Percentiles rank a stretch among this genome's conserved stretches.
Evolutionary conservation across 164 flowering plant genomes (phyloP).

Genomic region (Pachysandra terminalis): DNA sequence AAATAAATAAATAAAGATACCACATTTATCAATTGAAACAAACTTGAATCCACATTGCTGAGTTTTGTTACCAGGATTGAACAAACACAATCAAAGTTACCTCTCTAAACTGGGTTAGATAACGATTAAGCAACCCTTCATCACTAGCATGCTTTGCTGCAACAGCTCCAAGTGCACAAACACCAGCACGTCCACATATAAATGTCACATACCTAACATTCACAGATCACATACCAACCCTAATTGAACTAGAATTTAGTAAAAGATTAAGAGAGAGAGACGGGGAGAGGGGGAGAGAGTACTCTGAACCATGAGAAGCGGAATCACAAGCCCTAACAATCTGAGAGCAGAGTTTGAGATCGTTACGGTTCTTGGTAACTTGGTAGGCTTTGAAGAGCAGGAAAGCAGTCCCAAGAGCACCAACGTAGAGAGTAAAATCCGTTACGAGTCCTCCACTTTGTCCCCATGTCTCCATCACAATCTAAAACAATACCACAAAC

Average conservation of each 20-base stretch:
- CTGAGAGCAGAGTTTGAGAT: conserved; percentile 46
- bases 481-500: conserved; percentile 32
- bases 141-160: conserved; percentile 56
- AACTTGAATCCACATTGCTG: not conserved
- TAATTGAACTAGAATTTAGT: not conserved
- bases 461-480: conserved; percentile 49
- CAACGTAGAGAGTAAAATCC: conserved; percentile 51
- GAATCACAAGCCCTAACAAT: conserved; percentile 52
- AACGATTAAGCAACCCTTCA: conserved; percentile 31
- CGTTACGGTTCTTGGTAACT: conserved; percentile 29
- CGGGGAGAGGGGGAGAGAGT: conserved; percentile 7
- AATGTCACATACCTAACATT: conserved; percentile 49
- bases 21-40: not conserved
- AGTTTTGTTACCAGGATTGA: not conserved
- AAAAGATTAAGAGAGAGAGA: not conserved
- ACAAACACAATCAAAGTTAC: conserved; percentile 22
- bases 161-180: conserved; percentile 82
- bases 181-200: conserved; percentile 81
- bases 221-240: not conserved
- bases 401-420: conserved; percentile 58
- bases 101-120: conserved; percentile 55
- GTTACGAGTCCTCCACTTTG: conserved; percentile 27
- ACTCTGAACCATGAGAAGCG: conserved; percentile 42
- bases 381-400: conserved; percentile 47
- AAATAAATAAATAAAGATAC: not conserved